Evolutionary conservation across 164 flowering plant species (phyloP), one percentile per base, ranked within the genome.

Genomic region (Piper longum): DNA sequence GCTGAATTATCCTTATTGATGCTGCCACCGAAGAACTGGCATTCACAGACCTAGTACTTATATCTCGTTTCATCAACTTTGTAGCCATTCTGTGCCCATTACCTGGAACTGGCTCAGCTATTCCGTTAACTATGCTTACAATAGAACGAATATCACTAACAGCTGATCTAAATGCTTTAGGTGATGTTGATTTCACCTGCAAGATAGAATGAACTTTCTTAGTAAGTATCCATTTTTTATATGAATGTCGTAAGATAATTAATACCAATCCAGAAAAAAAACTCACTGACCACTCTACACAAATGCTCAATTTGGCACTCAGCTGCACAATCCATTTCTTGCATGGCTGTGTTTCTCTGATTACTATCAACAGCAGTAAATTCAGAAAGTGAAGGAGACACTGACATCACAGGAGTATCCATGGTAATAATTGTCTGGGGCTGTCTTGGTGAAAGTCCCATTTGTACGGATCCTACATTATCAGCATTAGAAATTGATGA

Each of bases 361-460:
- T 68, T 71, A 7, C 78, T 85, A 73, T 88, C 91, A 26, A 73
- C 75, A 71, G 76, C 77, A 59, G 79, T 78, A 63, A 76, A 83
- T 70, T 92, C 95, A 6, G 88, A 90, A 36, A 86, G 85, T 70
- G 86, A 77, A 41, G 95, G 96, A n/a, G 97, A 93, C 52, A 95
- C 92, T 18, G 98, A 85, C 72, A 90, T 86, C 70, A 95, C 98
- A 71, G 96, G 95, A 61, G 95, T 88, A 41, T 85, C 92, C 70
- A 90, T 85, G 44, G 36, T 26, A 26, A 91, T 88, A 76, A 86
- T 82, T 52, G 91, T 81, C 41, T 76, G 88, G 6, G 78, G 71
- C 42, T 79, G 75, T 54, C 73, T 64, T 39, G 64, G 69, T 57
- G 72, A 63, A 66, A 67, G 69, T 60, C 69, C 69, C 57, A 76